Base-by-base conservation (phyloP, 352 stramenopile species). In the Phytophthora foliorum region DNA sequence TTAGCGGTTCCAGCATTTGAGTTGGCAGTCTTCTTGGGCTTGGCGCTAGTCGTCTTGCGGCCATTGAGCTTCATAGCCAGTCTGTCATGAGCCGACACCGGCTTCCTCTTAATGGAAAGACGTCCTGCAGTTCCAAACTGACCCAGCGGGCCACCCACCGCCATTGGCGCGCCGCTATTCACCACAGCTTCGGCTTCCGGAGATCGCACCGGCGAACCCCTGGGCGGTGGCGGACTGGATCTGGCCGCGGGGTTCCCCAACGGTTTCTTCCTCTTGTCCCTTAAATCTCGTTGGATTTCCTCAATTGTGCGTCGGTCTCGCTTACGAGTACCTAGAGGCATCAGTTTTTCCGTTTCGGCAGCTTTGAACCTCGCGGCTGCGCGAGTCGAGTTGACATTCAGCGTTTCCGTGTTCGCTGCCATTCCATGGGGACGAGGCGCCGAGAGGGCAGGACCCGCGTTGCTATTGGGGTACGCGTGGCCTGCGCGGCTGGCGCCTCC, bases 271-370 rank as follows among this genome's bases (percentile, higher is more conserved):
- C 84, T 77, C 54, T 91, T 95, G 57, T 83, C 90, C 48, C 85
- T 69, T 21, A 96, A 60, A 57, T 96, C 89, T 52, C 86, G 74
- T 57, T 96, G 89, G 55, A 96, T 96, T 65, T 96, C 85, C 48
- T 96, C 89, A 57, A 96, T 96, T n/a, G 89, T 94, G 21, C 89
- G 86, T 57, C 89, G 85, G 51, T 96, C 89, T 45, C 89, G 74
- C 63, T 95, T 96, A 67, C 90, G 91, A 16, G 89, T 96, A 44
- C 86, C 86, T 9, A 96, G 71, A n/a, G 89, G 74, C 81, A 93
- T 93, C 67, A 96, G 67, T 6, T 71, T 78, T 32, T 80, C 69
- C 3, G 72, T 63, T 25, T 82, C 77, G 3, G 69, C 48, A 42
- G 72, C 73, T 50, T 86, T 85, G 51, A 94, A 93, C 27, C 88